A percentile compares a stretch with the other conserved stretches of the same genome.
Conservation (phyloP, 1,139 yeast species). For the Fermentozyma sake region DNA sequence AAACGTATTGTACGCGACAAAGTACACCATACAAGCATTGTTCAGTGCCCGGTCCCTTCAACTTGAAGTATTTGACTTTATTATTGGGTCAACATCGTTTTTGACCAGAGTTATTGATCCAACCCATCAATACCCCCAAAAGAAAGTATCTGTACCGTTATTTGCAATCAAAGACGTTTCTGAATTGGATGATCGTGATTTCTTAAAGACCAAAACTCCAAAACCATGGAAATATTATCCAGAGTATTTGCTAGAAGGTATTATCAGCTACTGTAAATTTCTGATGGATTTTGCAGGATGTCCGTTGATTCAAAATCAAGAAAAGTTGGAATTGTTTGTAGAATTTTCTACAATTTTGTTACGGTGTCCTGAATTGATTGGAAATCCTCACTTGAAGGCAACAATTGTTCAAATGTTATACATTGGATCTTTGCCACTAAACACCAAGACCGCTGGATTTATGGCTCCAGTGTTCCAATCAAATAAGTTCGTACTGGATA, state of each 20-base stretch:
- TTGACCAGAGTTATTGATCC: conserved; percentile 73
- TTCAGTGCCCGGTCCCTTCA: conserved; percentile 54
- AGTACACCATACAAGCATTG: conserved; percentile 55
- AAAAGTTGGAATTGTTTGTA: conserved; percentile 54
- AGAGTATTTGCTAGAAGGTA: conserved; percentile 80
- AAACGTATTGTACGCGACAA: conserved; percentile 37
- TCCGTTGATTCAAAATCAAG: conserved; percentile 52
- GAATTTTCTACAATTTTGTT: conserved; percentile 71
- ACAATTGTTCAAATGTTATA: conserved; percentile 77
- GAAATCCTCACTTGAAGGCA: conserved; percentile 91
- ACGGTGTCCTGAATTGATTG: conserved; percentile 80
- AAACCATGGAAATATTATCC: conserved; percentile 82
- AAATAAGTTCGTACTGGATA: conserved; percentile 57
- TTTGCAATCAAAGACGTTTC: conserved; percentile 46
- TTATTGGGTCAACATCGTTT: conserved; percentile 71
- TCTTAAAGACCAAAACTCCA: conserved; percentile 60
- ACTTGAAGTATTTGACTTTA: conserved; percentile 66
- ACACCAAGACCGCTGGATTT: conserved; percentile 64
- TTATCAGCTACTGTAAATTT: conserved; percentile 69
- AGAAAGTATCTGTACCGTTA: conserved; percentile 58
- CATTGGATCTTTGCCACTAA: conserved; percentile 62
- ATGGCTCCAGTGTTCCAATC: conserved; percentile 62
- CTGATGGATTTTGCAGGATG: conserved; percentile 55
- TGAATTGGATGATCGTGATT: conserved; percentile 65
- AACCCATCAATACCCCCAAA: conserved; percentile 54